phyloP scores from a whole-genome alignment of 2,329 filamentous ascomycete genomes.

The Plenodomus tracheiphilus region DNA sequence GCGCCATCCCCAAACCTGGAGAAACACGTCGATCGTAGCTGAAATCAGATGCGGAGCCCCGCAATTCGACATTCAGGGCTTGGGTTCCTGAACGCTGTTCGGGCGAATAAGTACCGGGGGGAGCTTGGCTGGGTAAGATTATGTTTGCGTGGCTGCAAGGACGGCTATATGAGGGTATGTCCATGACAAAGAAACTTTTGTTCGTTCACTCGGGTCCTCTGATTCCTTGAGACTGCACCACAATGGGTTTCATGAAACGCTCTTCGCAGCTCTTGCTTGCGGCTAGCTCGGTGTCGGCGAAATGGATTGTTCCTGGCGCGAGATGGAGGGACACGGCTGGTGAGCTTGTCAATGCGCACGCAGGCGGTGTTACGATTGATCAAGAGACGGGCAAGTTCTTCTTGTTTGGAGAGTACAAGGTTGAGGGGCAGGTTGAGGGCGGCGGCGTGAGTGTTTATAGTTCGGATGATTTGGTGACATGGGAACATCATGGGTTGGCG shows the following conservation, averaged over 20 bases:
- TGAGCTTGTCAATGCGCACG: conserved; percentile 64
- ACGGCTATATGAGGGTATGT: conserved; percentile 22
- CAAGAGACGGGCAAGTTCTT: conserved; percentile 59
- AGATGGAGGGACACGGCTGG: conserved; percentile 65
- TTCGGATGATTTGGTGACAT: conserved; percentile 63
- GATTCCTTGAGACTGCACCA: neutral
- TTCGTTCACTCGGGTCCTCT: neutral
- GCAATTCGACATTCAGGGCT: conserved; percentile 15
- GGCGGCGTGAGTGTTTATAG: conserved; percentile 62
- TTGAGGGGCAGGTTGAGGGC: conserved; percentile 61
- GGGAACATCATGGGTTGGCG: conserved; percentile 61
- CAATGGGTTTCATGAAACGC: conserved; percentile 22
- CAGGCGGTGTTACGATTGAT: conserved; percentile 60
- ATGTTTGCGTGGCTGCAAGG: neutral
- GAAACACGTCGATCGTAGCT: conserved; percentile 21
- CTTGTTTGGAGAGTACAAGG: conserved; percentile 66
- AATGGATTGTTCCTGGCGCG: conserved; percentile 65
- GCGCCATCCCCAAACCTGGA: conserved; percentile 22
- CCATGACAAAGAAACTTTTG: neutral
- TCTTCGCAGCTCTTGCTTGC: conserved; percentile 27
- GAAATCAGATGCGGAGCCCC: conserved; percentile 24
- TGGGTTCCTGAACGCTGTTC: conserved; percentile 24
- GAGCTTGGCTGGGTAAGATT: conserved; percentile 28
- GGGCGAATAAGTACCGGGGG: conserved; percentile 26
- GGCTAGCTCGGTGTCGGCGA: conserved; percentile 41